A percentile compares a stretch with the other conserved stretches of the same genome.
These are phyloP conservation scores for Claviceps arundinis DNA, from an alignment of 2,329 filamentous ascomycete species.

Conservation along the genomic window DNA sequence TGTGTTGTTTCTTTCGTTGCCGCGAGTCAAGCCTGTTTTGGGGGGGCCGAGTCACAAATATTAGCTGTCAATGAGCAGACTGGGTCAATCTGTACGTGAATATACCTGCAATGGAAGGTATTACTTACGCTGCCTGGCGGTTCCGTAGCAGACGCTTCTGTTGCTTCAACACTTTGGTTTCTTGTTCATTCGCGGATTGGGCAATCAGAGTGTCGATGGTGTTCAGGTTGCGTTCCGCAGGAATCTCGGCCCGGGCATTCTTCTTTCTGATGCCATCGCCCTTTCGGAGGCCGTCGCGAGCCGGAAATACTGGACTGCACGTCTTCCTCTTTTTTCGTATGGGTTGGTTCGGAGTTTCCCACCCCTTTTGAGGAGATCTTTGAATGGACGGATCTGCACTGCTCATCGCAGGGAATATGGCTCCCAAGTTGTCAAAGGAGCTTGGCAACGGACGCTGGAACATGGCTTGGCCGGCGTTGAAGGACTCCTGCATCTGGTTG, in stretches of 20 bases:
- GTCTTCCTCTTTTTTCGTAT: conserved; percentile 49
- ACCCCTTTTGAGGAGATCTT: conserved; percentile 45
- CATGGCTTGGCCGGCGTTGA: conserved; percentile 37
- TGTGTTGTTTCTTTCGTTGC: conserved; percentile 96
- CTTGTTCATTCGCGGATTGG: conserved; percentile 75
- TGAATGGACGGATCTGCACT: conserved; percentile 36
- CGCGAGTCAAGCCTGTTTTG: conserved; percentile 71
- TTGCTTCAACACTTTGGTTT: conserved; percentile 97
- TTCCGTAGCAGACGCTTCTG: conserved; percentile 92
- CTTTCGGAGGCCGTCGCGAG: conserved; percentile 62
- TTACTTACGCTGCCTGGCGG: conserved; percentile 81
- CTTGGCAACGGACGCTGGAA: conserved; percentile 42
- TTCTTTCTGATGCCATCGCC: conserved; percentile 95
- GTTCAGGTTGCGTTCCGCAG: conserved; percentile 78
- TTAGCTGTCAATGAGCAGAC: not conserved
- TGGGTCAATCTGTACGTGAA: not conserved
- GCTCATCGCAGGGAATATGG: conserved; percentile 40
- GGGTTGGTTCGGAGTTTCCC: conserved; percentile 35
- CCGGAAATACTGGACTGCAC: conserved; percentile 56
- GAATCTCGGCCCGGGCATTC: conserved; percentile 96
- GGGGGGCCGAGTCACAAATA: not conserved
- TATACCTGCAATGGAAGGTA: not conserved
- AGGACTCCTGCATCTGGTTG: conserved; percentile 40
- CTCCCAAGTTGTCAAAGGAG: conserved; percentile 39
- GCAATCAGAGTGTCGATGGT: conserved; percentile 92